Evolutionary conservation across 1,284 basidiomycete species (phyloP), one percentile per base, ranked within the genome.

Genomic region (Irpex rosettiformis): DNA sequence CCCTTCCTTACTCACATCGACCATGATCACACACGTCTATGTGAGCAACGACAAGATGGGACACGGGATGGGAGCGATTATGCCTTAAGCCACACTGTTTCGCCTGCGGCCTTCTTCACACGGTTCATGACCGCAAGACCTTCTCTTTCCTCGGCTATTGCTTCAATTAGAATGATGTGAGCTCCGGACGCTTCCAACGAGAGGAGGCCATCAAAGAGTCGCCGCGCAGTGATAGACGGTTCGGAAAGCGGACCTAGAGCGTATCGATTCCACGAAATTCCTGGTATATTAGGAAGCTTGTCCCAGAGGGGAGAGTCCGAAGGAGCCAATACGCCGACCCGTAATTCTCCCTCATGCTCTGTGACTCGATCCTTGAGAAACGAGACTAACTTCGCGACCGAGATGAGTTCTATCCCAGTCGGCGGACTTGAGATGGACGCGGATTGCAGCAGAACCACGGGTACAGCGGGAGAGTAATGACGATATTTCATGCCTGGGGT

Each of bases 401-500:
- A 65, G 3, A 72, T 64, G 7, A 71, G 58, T 24, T 67, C 59
- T 16, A 64, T 59, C 7, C 68, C 73, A 7, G 60, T 40, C 4
- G 81, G 76, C 43, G 78, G 77, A 28, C 67, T 56, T 51, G 48
- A 51, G 7, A 11, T 47, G 18, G 79, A 73, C 57, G 73, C 65
- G 56, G 88, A 86, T 58, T 84, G 77, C 27, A 96, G 75, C 5
- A 97, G 79, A 25, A 84, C 85, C 21, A 96, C 90, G 2, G 94
- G 93, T 10, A 94, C 86, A 1, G 86, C 78, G 1, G 96, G 96
- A 25, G 95, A 92, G 72, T 99, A 99, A 75, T 99, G 97, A 55
- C 91, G 84, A 72, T 99, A 99, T 75, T 99, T 99, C 96, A 98
- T 98, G n/a, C 97, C 97, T 0, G 97, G 97, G 0, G 97, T 99